Conservation (phyloP, 495 filamentous ascomycete species). For the Aspergillus mulundensis region DNA sequence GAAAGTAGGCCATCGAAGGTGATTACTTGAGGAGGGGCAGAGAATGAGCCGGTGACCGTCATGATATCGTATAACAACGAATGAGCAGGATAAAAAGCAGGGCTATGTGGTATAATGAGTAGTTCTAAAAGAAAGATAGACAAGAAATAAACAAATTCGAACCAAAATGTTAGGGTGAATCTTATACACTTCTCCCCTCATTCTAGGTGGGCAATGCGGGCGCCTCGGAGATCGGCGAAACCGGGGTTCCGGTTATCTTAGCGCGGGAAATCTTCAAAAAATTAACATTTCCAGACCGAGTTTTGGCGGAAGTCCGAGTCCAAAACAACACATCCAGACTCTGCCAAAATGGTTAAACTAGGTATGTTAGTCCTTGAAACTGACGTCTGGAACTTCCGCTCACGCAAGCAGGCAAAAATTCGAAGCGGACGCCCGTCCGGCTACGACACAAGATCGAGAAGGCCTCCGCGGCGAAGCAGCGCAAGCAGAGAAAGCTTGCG, state of each 20-base stretch:
- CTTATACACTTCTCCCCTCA: background rate
- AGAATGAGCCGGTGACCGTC: slow-evolving; percentile 45
- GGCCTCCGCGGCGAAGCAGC: slow-evolving; percentile 82
- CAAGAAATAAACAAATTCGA: background rate
- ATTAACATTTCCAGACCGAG: slow-evolving; percentile 17
- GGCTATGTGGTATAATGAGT: background rate
- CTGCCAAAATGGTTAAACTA: slow-evolving; percentile 47
- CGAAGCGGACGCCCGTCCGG: slow-evolving; percentile 85
- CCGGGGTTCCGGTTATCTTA: slow-evolving; percentile 42
- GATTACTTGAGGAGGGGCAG: slow-evolving; percentile 54
- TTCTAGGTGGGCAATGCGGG: background rate
- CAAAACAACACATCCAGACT: slow-evolving; percentile 1
- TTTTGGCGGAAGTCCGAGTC: slow-evolving; percentile 8
- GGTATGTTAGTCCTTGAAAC: slow-evolving; percentile 32
- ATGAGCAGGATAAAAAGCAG: background rate
- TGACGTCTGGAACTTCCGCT: background rate
- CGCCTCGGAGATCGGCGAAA: slow-evolving; percentile 39
- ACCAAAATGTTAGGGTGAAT: background rate
- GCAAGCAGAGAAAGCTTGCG: slow-evolving; percentile 78
- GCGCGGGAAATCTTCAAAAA: slow-evolving; percentile 37
- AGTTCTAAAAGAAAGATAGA: background rate
- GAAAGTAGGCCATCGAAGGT: slow-evolving; percentile 78
- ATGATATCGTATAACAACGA: slow-evolving; percentile 21
- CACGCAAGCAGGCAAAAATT: slow-evolving; percentile 68
- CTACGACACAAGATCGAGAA: slow-evolving; percentile 96